Conservation (phyloP, 1,139 yeast species). For the Magnusiomyces sp. region DNA sequence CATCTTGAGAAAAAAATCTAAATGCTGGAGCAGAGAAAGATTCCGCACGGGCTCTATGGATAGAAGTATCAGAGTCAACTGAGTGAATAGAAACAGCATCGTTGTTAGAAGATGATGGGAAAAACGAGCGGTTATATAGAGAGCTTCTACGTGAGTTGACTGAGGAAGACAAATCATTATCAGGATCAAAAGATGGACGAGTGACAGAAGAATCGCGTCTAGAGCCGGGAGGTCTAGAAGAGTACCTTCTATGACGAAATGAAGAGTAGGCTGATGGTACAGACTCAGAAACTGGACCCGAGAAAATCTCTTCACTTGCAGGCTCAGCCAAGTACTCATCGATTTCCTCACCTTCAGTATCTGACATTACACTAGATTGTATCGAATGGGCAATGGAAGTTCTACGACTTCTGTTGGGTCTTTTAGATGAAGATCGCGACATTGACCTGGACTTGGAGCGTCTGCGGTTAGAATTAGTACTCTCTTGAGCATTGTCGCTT, state of each 20-base stretch:
- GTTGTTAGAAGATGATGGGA: constrained; percentile 20
- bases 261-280: constrained; percentile 87
- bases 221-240: constrained; percentile 23
- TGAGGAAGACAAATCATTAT: constrained; percentile 7
- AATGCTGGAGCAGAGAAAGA: constrained; percentile 36
- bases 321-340: constrained; percentile 29
- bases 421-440: not conserved
- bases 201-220: constrained; percentile 17
- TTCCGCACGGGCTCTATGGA: constrained; percentile 20
- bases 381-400: not conserved
- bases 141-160: not conserved
- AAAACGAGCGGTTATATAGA: constrained; percentile 15
- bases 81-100: constrained; percentile 19
- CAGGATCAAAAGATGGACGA: not conserved
- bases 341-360: constrained; percentile 5
- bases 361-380: not conserved
- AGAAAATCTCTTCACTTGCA: constrained; percentile 58
- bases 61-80: constrained; percentile 17
- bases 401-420: not conserved
- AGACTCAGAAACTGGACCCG: constrained; percentile 85
- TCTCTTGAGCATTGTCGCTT: no score
- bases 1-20: constrained; percentile 73
- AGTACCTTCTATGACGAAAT: constrained; percentile 55
- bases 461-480: no score
- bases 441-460: not conserved